Base-by-base conservation (phyloP, 78 protist species). In the Dictyostelium citrinum region DNA sequence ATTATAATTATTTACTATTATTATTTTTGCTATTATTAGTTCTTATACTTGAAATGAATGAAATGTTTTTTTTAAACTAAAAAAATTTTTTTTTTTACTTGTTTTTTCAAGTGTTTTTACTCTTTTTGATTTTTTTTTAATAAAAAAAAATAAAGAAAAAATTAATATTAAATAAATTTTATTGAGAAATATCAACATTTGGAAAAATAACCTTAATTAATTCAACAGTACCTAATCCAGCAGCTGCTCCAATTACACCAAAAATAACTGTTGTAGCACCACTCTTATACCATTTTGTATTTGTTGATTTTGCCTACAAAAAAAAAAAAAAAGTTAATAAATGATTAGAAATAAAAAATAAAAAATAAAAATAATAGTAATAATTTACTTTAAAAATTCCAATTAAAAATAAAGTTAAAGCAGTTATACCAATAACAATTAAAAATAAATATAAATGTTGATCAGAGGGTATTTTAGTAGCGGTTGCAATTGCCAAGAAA, bases 381-480 rank as follows among this genome's bases (percentile, higher is more conserved):
- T 22, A 49, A 68, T 10, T 70, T 70, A 70, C 95, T 41, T 91
- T 84, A 81, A 83, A 84, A 1, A 91, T 64, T 45, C 95, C 95
- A 90, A 91, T 91, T 20, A 31, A 22, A 51, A 91, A 91, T 29
- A 91, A 43, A n/a, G 95, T 91, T 5, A 91, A 33, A 20, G 75
- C 78, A 5, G 95, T 49, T 7, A 91, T 58, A 41, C 60, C 91
- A 76, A 84, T 81, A 2, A 83, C 90, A 22, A 49, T 71, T 20
- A 51, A 35, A 83, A 91, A 91, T 14, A 83, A 77, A n/a, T 74
- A 70, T 17, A 64, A 22, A 71, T 77, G 83, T 22, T 80, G 68
- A n/a, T 33, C 16, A 5, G 39, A 45, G 2, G 84, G 58, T 17
- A 80, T 24, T n/a, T 82, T 88, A 9, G 49, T 14, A 7, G 55